phyloP scores from a whole-genome alignment of 2,329 filamentous ascomycete genomes.

The Pyrenophora graminea region DNA sequence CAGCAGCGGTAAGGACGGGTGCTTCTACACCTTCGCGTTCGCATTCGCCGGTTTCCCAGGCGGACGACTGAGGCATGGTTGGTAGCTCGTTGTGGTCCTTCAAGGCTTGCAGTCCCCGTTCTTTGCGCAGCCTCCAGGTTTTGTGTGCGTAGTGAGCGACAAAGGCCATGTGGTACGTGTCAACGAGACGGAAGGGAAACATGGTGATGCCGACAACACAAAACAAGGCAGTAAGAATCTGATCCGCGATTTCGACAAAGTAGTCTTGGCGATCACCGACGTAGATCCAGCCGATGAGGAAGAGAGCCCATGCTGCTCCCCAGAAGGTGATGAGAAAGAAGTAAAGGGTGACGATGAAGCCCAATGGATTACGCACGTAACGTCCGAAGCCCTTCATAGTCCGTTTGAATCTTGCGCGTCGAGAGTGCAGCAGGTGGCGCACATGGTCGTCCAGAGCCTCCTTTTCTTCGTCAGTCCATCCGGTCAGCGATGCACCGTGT shows the following conservation, averaged over 20 bases:
- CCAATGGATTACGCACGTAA: constrained; percentile 73
- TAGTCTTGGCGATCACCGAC: constrained; percentile 71
- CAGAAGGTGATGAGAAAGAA: constrained; percentile 86
- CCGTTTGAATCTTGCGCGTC: constrained; percentile 76
- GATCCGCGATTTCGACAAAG: constrained; percentile 59
- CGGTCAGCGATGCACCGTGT: constrained; percentile 70
- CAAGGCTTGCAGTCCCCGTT: constrained; percentile 63
- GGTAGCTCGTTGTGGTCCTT: constrained; percentile 73
- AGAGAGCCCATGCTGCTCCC: constrained; percentile 84
- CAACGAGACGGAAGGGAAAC: constrained; percentile 72
- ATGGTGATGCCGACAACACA: constrained; percentile 66
- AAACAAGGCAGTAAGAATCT: constrained; percentile 64
- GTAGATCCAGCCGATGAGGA: constrained; percentile 86
- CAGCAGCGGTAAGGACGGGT: constrained; percentile 64
- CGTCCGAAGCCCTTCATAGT: constrained; percentile 78
- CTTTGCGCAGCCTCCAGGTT: constrained; percentile 67
- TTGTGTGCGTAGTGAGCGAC: constrained; percentile 71
- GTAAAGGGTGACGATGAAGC: constrained; percentile 82
- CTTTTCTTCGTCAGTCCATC: constrained; percentile 77
- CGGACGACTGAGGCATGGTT: constrained; percentile 46
- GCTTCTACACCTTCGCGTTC: constrained; percentile 44
- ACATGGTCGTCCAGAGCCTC: constrained; percentile 81
- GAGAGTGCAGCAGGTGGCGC: constrained; percentile 82
- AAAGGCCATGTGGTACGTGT: constrained; percentile 86
- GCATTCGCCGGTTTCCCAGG: constrained; percentile 48